Base-by-base conservation (phyloP, 805 yeast genomes). In the Hanseniaspora occidentalis region DNA sequence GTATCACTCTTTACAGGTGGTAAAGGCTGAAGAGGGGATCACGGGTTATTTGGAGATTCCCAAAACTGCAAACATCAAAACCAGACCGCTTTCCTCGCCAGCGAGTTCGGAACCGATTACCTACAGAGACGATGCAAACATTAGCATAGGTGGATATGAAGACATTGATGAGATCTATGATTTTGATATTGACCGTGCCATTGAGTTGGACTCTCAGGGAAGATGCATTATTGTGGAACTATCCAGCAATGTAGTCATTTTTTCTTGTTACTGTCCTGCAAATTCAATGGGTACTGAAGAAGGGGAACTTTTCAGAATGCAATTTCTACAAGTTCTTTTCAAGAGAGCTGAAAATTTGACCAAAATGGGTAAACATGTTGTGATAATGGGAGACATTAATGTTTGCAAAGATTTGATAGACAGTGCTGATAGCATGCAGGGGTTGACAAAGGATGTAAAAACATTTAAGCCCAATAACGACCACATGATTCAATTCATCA, bases 351-450 rank as follows among this genome's bases (percentile, higher is more conserved):
- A 71, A 25, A 69, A 68, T 27, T 63, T 89, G 41, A 57, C 64
- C n/a, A 48, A 50, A 1, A 33, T 63, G 45, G 84, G 84, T 0
- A 81, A 88, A 49, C 60, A 73, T 11, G 86, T 89, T 4, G 64
- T 89, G 1, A 61, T 92, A 0, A 67, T 89, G 75, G 98, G 98
- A 2, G 98, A 89, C 55, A 69, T 89, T 13, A 89, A 89, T 53
- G 79, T 89, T 2, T 68, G 86, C 4, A 65, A 84, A 13, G 92
- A 86, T 57, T 60, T 83, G 36, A 77, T 82, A 5, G 98, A 89
- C 53, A 76, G 79, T 43, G 96, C 94, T 1, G 94, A 82, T 43
- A 65, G 67, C 1, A 66, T 81, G 18, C 56, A 53, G 36, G 47
- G 1, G 45, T 77, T 1, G 57, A 49, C 8, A 42, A 41, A 3